A percentile compares a stretch with the other conserved stretches of the same genome.
These are phyloP conservation scores for Globisporangium ultimum DNA, from an alignment of 352 stramenopile genomes.

Conservation along the genomic window DNA sequence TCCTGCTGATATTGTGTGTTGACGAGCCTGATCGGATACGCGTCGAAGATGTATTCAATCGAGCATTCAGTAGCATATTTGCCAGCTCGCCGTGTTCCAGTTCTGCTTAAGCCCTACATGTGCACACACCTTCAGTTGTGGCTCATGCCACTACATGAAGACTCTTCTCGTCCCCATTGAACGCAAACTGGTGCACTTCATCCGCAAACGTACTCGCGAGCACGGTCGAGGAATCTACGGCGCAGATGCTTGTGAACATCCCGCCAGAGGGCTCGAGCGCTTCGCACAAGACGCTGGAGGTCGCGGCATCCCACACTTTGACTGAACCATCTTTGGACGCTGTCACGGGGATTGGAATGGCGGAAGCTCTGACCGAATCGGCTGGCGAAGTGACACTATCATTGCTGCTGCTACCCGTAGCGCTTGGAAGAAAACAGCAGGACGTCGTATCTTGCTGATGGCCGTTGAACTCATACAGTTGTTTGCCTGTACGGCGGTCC, in stretches of 20 bases:
- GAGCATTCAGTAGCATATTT: neutral
- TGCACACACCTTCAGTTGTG: neutral
- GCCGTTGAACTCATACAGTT: conserved; percentile 52
- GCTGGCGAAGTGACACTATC: neutral
- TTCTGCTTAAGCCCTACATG: neutral
- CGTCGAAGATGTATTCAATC: neutral
- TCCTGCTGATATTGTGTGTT: neutral
- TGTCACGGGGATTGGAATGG: conserved; percentile 38
- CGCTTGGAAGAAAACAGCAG: conserved; percentile 57
- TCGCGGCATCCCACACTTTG: conserved; percentile 60
- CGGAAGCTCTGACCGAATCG: too few relatives aligned
- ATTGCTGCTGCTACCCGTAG: conserved; percentile 2
- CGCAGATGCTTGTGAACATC: conserved; percentile 70
- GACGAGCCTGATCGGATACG: neutral
- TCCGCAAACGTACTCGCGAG: conserved; percentile 61
- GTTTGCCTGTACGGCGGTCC: conserved; percentile 66
- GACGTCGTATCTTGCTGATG: conserved; percentile 75
- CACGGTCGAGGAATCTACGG: conserved; percentile 24
- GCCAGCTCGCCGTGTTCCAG: too few relatives aligned
- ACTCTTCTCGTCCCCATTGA: conserved; percentile 17
- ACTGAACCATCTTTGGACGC: conserved; percentile 80
- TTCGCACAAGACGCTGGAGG: conserved; percentile 31
- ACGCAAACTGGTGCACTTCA: conserved; percentile 37
- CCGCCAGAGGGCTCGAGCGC: conserved; percentile 33
- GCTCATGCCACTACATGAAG: conserved; percentile 7